Conservation (phyloP, 495 filamentous ascomycete genomes). For the Trichodelitschia bisporula region DNA sequence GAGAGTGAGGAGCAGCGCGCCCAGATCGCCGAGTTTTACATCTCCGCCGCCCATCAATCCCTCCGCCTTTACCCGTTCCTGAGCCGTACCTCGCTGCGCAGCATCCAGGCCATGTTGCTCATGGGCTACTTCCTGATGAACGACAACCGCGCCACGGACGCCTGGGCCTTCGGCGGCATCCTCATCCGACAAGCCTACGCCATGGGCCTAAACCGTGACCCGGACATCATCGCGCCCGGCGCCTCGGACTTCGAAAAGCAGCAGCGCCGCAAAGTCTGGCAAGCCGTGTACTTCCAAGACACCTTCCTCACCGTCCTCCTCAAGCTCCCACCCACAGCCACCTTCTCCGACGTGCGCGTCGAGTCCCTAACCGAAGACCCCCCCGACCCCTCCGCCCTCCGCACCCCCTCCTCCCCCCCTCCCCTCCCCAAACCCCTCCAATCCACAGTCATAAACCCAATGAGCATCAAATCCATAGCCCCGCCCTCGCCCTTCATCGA, state of each 20-base stretch:
- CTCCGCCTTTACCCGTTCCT: constrained; percentile 42
- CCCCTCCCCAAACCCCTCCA: background rate
- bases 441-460: constrained; percentile 13
- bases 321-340: constrained; percentile 43
- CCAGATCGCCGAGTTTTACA: constrained; percentile 53
- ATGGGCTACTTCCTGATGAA: constrained; percentile 57
- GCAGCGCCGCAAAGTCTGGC: constrained; percentile 46
- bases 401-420: constrained; percentile 1
- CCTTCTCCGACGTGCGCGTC: constrained; percentile 43
- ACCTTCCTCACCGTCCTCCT: constrained; percentile 56
- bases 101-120: constrained; percentile 48
- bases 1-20: constrained; percentile 22
- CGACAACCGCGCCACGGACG: constrained; percentile 50
- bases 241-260: constrained; percentile 39
- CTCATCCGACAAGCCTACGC: constrained; percentile 47
- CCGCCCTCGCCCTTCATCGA: constrained; percentile 7
- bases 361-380: constrained; percentile 29
- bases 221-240: constrained; percentile 36
- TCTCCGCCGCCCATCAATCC: constrained; percentile 44
- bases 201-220: constrained; percentile 50
- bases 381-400: constrained; percentile 13
- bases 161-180: constrained; percentile 50
- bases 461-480: constrained; percentile 18
- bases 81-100: constrained; percentile 35
- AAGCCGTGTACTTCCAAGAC: constrained; percentile 49